Percentiles rank a stretch among this genome's conserved stretches.
Evolutionary conservation across 305 asterid genomes (phyloP).

Genomic region (Coffea humblotiana): DNA sequence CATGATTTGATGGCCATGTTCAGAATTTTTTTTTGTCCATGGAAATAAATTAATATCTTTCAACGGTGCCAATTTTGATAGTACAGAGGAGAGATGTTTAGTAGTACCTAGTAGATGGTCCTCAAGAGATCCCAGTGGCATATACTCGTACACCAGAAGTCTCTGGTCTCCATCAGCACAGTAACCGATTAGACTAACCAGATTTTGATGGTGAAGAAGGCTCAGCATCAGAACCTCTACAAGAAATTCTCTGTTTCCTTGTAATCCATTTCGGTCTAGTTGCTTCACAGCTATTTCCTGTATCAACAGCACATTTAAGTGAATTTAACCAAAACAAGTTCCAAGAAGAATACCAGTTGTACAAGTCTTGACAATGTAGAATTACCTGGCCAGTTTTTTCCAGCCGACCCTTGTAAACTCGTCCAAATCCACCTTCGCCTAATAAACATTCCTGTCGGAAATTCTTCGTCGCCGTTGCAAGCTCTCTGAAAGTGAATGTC

Average conservation of each 20-base stretch:
- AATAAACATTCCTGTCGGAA: constrained; percentile 41
- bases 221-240: constrained; percentile 87
- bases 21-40: neutral
- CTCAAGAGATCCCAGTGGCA: constrained; percentile 76
- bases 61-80: neutral
- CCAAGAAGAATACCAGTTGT: neutral
- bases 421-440: constrained; percentile 57
- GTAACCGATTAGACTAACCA: constrained; percentile 74
- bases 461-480: constrained; percentile 48
- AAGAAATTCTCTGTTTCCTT: constrained; percentile 82
- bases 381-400: constrained; percentile 65
- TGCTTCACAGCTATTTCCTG: constrained; percentile 80
- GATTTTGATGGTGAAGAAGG: constrained; percentile 66
- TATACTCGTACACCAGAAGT: constrained; percentile 74
- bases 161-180: constrained; percentile 91
- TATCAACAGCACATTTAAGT: constrained; percentile 4
- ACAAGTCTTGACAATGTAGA: neutral
- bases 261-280: constrained; percentile 75
- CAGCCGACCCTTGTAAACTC: constrained; percentile 71
- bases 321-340: neutral
- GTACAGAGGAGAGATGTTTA: neutral
- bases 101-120: constrained; percentile 77
- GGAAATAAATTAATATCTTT: neutral
- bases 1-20: neutral
- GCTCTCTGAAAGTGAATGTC: constrained; percentile 76